Evolutionary conservation across 2,329 filamentous ascomycete genomes (phyloP).

Genomic region (Xylaria sp.): DNA sequence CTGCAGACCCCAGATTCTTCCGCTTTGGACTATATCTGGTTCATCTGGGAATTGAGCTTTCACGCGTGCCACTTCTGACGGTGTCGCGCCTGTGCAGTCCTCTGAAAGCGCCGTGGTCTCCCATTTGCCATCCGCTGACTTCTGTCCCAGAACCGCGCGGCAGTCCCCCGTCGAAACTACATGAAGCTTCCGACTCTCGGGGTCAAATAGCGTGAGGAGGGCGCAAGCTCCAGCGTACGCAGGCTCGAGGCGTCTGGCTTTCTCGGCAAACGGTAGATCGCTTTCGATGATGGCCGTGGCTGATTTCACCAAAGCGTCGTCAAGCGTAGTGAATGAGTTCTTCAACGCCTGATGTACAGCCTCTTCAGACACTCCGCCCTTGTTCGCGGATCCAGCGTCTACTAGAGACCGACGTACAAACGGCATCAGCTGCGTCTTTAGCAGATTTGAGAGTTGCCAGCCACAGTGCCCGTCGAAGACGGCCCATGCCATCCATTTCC

Average conservation of each 20-base stretch:
- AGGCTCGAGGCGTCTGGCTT: constrained; percentile 38
- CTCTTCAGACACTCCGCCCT: constrained; percentile 29
- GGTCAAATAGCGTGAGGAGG: constrained; percentile 64
- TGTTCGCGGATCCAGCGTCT: constrained; percentile 25
- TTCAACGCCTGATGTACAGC: constrained; percentile 45
- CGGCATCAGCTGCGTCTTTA: constrained; percentile 40
- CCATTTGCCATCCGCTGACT: constrained; percentile 56
- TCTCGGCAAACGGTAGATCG: constrained; percentile 37
- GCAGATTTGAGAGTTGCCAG: constrained; percentile 43
- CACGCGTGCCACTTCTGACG: constrained; percentile 61
- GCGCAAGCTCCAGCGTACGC: constrained; percentile 42
- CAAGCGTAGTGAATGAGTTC: constrained; percentile 46
- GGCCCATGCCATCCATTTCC: constrained; percentile 43
- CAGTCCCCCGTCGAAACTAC: constrained; percentile 72
- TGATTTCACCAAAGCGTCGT: constrained; percentile 41
- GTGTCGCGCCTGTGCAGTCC: constrained; percentile 71
- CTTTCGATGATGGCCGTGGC: constrained; percentile 40
- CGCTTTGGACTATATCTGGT: constrained; percentile 59
- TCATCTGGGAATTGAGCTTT: constrained; percentile 66
- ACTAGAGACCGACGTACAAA: constrained; percentile 38
- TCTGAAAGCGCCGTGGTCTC: constrained; percentile 59
- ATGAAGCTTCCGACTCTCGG: constrained; percentile 55
- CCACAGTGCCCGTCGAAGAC: constrained; percentile 46
- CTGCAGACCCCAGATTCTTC: constrained; percentile 65
- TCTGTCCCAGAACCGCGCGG: constrained; percentile 28